A percentile compares a stretch with the other conserved stretches of the same genome.
Evolutionary conservation across 306 rosid species (phyloP).

Genomic region (Prunus fruticosa): DNA sequence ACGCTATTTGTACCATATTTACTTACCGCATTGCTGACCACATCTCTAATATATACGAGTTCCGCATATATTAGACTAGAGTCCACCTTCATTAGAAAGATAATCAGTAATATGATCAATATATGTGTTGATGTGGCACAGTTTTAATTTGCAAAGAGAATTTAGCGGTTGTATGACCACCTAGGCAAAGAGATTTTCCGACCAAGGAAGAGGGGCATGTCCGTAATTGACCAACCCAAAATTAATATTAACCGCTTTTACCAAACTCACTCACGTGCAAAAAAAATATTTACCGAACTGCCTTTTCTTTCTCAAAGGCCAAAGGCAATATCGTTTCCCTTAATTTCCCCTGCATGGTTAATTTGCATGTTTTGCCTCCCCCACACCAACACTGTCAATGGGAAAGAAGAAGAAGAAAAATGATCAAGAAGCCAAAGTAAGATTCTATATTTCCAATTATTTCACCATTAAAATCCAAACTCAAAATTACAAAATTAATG

Average conservation of each 20-base stretch:
- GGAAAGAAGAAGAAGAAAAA: slow-evolving; percentile 48
- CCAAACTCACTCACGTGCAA: background rate
- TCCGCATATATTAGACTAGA: too few relatives aligned
- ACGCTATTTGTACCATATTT: too few relatives aligned
- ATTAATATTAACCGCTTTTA: background rate
- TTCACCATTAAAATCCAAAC: background rate
- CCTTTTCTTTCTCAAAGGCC: background rate
- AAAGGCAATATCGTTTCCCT: background rate
- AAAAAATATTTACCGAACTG: background rate
- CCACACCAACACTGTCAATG: slow-evolving; percentile 34
- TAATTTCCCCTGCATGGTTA: background rate
- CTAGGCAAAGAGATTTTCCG: background rate
- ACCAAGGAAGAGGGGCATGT: background rate
- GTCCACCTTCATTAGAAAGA: too few relatives aligned
- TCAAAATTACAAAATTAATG: background rate
- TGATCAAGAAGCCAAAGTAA: slow-evolving; percentile 33
- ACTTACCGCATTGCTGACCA: too few relatives aligned
- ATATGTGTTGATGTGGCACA: too few relatives aligned
- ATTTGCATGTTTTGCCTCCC: background rate
- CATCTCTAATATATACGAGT: too few relatives aligned
- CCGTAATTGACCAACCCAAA: background rate
- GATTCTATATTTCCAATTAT: background rate
- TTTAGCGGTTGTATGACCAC: too few relatives aligned
- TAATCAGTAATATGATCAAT: too few relatives aligned
- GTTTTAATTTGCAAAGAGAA: background rate